Base-by-base conservation (phyloP, 2,329 filamentous ascomycete species). In the Cordyceps cateniannulata region DNA sequence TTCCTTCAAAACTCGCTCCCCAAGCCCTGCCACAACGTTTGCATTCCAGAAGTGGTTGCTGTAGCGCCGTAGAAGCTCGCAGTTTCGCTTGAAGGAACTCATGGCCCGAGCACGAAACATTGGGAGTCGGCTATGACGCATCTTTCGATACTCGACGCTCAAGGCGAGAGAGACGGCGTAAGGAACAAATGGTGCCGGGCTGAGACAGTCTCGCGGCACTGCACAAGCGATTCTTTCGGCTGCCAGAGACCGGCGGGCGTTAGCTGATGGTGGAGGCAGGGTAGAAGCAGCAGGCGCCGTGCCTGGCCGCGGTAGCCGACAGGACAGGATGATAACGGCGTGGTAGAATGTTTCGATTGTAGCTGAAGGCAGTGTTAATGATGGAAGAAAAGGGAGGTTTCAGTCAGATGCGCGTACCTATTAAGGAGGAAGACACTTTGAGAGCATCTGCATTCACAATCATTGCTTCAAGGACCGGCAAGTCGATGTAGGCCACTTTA, bases 301-400 rank as follows among this genome's bases (percentile, higher is more conserved):
- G 48, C 77, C 71, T 12, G 73, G 74, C 12, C 77, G 69, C 3
- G 79, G 75, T 5, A 81, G 76, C n/a, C 85, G 78, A 54, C 82
- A 86, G 0, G 84, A 86, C 2, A 87, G 72, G 9, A 87, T 85
- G 40, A 83, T 81, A 7, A 88, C 81, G 3, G 84, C 83, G 65
- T 87, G 84, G 65, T 88, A 88, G 18, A 88, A 79, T 1, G 82
- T 79, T 65, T 87, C 85, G 7, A 87, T 77, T 0, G 85, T 86
- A 8, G 79, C 83, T 85, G 42, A 5, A 6, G 3, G 3, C 1
- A 29, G n/a, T 60, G 56, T 44, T 44, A 51, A 9, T 8, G n/a
- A 1, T 44, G 24, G n/a, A 32, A 32, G 6, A 1, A 1, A 12
- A 3, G 20, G 3, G 48, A 20, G 24, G 2, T 2, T 0, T 1